phyloP scores from a whole-genome alignment of 1,284 basidiomycete genomes.

The Tylopilus orsonianus region DNA sequence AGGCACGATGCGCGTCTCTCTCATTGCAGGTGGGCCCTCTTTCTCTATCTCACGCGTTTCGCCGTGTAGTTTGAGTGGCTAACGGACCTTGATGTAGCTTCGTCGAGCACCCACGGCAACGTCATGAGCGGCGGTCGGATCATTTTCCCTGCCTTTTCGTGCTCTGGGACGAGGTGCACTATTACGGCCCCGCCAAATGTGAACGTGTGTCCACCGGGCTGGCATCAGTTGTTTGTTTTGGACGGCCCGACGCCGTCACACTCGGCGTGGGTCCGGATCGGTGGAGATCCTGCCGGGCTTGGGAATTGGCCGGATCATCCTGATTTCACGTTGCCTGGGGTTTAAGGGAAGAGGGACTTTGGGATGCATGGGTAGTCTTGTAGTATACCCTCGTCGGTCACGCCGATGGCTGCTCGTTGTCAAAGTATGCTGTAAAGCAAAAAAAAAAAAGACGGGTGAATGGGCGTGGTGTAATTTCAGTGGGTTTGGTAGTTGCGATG shows the following conservation, averaged over 20 bases:
- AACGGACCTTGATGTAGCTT: constrained; percentile 52
- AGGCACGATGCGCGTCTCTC: constrained; percentile 58
- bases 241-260: constrained; percentile 76
- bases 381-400: too few relatives aligned
- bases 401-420: too few relatives aligned
- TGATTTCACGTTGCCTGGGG: constrained; percentile 63
- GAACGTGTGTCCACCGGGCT: constrained; percentile 70
- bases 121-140: constrained; percentile 65
- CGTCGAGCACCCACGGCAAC: constrained; percentile 79
- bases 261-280: constrained; percentile 71
- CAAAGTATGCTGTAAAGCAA: too few relatives aligned
- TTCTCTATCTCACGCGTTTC: too few relatives aligned
- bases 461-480: too few relatives aligned
- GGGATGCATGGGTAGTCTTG: too few relatives aligned
- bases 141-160: constrained; percentile 67
- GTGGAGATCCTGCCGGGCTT: constrained; percentile 63
- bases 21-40: constrained; percentile 52
- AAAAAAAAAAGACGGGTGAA: too few relatives aligned
- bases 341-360: not conserved
- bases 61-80: not conserved
- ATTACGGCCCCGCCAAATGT: constrained; percentile 69
- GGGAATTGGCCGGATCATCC: constrained; percentile 68
- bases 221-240: constrained; percentile 69
- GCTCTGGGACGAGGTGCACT: constrained; percentile 59
- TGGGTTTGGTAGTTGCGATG: too few relatives aligned